A percentile compares a stretch with the other conserved stretches of the same genome.
Conservation (phyloP, 352 stramenopile species). For the Phytopythium delawarense region DNA sequence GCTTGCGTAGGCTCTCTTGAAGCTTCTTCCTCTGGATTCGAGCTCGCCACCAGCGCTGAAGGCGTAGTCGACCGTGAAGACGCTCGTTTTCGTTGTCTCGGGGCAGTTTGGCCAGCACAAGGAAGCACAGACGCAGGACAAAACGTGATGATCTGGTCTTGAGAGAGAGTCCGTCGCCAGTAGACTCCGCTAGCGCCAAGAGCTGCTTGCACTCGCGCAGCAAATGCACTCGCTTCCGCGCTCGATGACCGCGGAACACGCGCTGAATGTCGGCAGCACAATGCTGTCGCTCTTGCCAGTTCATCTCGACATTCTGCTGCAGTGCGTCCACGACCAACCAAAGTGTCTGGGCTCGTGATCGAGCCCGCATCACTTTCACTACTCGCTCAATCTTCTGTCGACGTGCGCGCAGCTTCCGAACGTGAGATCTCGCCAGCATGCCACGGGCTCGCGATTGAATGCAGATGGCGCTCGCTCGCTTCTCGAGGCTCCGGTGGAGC, state of each 20-base stretch:
- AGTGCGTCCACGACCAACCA: conserved; percentile 27
- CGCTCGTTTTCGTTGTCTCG: conserved; percentile 28
- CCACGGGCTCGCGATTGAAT: conserved; percentile 52
- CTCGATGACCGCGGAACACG: conserved; percentile 38
- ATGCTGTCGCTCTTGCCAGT: conserved; percentile 14
- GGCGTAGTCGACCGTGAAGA: conserved; percentile 7
- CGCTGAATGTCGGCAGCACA: conserved; percentile 35
- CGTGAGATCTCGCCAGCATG: conserved; percentile 29
- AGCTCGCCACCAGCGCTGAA: conserved; percentile 42
- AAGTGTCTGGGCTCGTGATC: conserved; percentile 29
- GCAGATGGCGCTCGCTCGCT: conserved; percentile 31
- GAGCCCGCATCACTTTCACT: conserved; percentile 26
- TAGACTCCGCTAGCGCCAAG: conserved; percentile 17
- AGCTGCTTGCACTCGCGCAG: conserved; percentile 36
- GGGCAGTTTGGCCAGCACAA: conserved; percentile 33
- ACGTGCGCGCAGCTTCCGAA: conserved; percentile 30
- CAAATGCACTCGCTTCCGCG: conserved; percentile 29
- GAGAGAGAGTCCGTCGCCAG: conserved; percentile 15
- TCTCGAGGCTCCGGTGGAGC: conserved; percentile 41
- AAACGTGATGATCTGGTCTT: conserved; percentile 32
- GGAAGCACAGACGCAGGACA: conserved; percentile 50
- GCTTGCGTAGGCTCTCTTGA: conserved; percentile 9
- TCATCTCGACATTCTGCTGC: conserved; percentile 27
- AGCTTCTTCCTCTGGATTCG: background rate
- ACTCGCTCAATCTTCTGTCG: conserved; percentile 29